Conservation (phyloP, 75 land plant species). For the Ceratopteris richardii region DNA sequence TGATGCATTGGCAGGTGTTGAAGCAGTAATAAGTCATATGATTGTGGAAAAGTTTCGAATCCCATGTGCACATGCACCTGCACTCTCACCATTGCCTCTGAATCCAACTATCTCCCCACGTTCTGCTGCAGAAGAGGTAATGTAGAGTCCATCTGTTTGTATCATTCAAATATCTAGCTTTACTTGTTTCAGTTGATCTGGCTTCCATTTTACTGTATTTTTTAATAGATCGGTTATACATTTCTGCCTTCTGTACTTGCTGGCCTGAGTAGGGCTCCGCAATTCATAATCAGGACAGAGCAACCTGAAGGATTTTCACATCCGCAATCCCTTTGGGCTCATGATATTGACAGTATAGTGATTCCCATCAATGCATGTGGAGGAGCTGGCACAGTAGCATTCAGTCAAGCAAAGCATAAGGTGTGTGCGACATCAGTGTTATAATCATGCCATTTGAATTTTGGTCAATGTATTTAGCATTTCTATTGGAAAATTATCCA, state of each 20-base stretch:
- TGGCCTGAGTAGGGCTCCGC: slow-evolving; percentile 88
- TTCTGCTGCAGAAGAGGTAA: slow-evolving; percentile 97
- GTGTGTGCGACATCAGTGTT: slow-evolving; percentile 7
- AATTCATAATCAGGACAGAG: slow-evolving; percentile 38
- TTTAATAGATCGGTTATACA: slow-evolving; percentile 73
- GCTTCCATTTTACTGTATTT: background rate
- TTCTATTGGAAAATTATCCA: slow-evolving; percentile 11
- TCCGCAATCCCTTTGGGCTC: slow-evolving; percentile 45
- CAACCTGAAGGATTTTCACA: slow-evolving; percentile 9
- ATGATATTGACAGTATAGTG: slow-evolving; percentile 80
- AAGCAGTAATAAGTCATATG: slow-evolving; percentile 93
- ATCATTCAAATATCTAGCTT: too few species aligned
- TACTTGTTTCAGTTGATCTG: too few species aligned
- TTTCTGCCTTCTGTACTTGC: slow-evolving; percentile 94
- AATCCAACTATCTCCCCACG: slow-evolving; percentile 51
- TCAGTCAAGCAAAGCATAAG: slow-evolving; percentile 40
- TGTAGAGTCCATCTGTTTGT: too few species aligned
- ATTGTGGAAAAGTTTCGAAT: slow-evolving; percentile 70
- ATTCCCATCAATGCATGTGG: slow-evolving; percentile 90
- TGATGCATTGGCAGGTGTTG: slow-evolving; percentile 87
- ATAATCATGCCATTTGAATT: background rate
- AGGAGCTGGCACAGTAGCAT: slow-evolving; percentile 81
- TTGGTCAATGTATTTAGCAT: background rate
- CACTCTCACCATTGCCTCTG: slow-evolving; percentile 57
- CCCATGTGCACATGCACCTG: slow-evolving; percentile 99